A percentile compares a stretch with the other conserved stretches of the same genome.
These are phyloP conservation scores for Rhynchosporium graminicola DNA, from an alignment of 2,329 filamentous ascomycete species.

Conservation along the genomic window DNA sequence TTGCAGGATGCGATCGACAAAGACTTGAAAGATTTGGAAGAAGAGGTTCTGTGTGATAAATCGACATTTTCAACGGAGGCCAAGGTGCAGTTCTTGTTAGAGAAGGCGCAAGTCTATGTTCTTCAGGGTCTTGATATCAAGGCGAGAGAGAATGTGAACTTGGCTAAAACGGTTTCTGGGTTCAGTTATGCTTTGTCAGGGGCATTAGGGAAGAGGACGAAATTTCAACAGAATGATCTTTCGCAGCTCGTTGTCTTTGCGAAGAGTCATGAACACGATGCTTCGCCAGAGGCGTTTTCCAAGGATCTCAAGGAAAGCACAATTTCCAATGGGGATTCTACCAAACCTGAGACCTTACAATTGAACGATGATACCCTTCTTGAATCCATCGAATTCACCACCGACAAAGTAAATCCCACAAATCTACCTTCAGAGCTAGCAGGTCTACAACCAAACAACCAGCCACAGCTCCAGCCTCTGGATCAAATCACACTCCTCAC, in stretches of 20 bases:
- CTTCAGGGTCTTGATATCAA: constrained; percentile 79
- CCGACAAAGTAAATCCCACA: constrained; percentile 43
- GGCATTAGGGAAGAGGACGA: constrained; percentile 80
- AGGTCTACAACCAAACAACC: constrained; percentile 71
- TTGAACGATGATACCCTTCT: constrained; percentile 92
- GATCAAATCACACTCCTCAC: constrained; percentile 91
- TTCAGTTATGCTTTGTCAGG: constrained; percentile 85
- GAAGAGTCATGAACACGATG: constrained; percentile 57
- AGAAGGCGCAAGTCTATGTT: constrained; percentile 80
- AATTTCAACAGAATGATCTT: constrained; percentile 74
- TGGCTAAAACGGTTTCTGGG: constrained; percentile 65
- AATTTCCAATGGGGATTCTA: constrained; percentile 36
- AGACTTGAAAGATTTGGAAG: constrained; percentile 53
- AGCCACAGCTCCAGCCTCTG: constrained; percentile 78
- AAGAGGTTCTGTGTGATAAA: constrained; percentile 44
- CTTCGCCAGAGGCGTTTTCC: constrained; percentile 20
- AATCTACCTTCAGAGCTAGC: constrained; percentile 63
- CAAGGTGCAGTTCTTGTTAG: constrained; percentile 73
- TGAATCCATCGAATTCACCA: constrained; percentile 79
- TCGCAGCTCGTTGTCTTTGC: constrained; percentile 92
- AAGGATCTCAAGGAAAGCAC: constrained; percentile 27
- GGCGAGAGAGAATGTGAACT: constrained; percentile 69
- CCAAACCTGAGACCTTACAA: constrained; percentile 66
- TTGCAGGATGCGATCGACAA: constrained; percentile 62
- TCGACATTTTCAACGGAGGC: constrained; percentile 48